These are phyloP conservation scores for Aspergillus taichungensis DNA, from an alignment of 495 filamentous ascomycete genomes.

Conservation along the genomic window DNA sequence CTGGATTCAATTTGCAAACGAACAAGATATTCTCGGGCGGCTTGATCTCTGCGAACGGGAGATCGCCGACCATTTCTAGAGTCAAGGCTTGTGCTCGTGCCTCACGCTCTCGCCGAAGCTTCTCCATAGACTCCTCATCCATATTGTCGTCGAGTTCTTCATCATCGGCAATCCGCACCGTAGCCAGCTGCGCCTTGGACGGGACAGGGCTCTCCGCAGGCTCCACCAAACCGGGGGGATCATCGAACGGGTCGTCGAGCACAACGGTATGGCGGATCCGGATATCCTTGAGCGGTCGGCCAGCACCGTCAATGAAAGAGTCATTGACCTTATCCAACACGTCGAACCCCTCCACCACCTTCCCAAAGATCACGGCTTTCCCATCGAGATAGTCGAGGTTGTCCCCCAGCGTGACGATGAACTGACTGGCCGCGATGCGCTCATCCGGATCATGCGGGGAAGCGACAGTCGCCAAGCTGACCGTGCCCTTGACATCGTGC, in stretches of 20 bases:
- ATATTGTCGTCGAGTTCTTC: conserved; percentile 69
- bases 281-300: conserved; percentile 82
- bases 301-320: conserved; percentile 73
- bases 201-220: conserved; percentile 76
- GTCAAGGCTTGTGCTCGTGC: conserved; percentile 91
- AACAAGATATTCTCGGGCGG: conserved; percentile 96
- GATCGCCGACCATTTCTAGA: conserved; percentile 94
- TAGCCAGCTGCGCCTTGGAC: conserved; percentile 76
- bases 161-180: conserved; percentile 84
- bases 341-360: conserved; percentile 91
- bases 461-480: conserved; percentile 87
- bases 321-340: conserved; percentile 87
- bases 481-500: conserved; percentile 77
- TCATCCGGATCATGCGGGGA: conserved; percentile 69
- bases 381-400: conserved; percentile 83
- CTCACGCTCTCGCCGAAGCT: conserved; percentile 75
- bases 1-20: conserved; percentile 96
- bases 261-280: conserved; percentile 85
- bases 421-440: conserved; percentile 76
- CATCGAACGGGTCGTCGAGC: conserved; percentile 80
- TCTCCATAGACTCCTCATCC: conserved; percentile 71
- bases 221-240: conserved; percentile 65
- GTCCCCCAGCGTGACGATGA: conserved; percentile 81
- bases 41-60: conserved; percentile 96
- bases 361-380: conserved; percentile 88